Percentiles rank a stretch among this genome's conserved stretches.
Evolutionary conservation across 2,329 filamentous ascomycete genomes (phyloP).

Genomic region (Colletotrichum noveboracense): DNA sequence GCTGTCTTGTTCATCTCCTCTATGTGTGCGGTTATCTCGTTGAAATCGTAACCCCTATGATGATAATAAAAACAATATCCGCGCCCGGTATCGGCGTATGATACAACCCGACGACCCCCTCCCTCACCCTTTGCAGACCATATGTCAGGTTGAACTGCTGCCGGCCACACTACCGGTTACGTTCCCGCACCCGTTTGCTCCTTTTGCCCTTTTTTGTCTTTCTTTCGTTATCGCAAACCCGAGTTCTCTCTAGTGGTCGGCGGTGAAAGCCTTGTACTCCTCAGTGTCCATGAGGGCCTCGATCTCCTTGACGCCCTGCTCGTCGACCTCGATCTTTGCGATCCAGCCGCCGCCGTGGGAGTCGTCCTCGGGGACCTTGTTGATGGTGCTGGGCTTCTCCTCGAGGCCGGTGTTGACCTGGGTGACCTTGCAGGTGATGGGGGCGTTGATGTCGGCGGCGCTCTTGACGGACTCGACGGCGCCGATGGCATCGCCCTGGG

Average conservation of each 20-base stretch:
- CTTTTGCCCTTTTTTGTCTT: background rate
- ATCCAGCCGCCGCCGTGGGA: constrained; percentile 85
- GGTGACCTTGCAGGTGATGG: constrained; percentile 77
- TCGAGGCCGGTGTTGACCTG: constrained; percentile 78
- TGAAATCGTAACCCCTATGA: constrained; percentile 16
- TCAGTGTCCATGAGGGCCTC: constrained; percentile 78
- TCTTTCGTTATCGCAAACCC: background rate
- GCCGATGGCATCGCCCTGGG: constrained; percentile 83
- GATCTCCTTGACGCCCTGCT: constrained; percentile 69
- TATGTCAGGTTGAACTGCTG: constrained; percentile 24
- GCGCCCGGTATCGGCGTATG: constrained; percentile 5
- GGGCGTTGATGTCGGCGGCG: constrained; percentile 95
- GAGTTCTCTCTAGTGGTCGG: constrained; percentile 38
- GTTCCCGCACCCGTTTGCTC: background rate
- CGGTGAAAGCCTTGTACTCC: constrained; percentile 79
- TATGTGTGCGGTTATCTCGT: constrained; percentile 9
- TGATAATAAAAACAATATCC: background rate
- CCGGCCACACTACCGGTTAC: background rate
- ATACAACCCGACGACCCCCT: constrained; percentile 6
- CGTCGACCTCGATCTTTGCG: constrained; percentile 80
- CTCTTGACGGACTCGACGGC: constrained; percentile 98
- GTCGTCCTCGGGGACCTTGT: constrained; percentile 84
- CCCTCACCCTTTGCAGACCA: background rate
- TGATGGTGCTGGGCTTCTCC: constrained; percentile 86
- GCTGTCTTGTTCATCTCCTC: background rate